Conservation (phyloP, 768 basidiomycete species). For the Tephrocybe sp. region DNA sequence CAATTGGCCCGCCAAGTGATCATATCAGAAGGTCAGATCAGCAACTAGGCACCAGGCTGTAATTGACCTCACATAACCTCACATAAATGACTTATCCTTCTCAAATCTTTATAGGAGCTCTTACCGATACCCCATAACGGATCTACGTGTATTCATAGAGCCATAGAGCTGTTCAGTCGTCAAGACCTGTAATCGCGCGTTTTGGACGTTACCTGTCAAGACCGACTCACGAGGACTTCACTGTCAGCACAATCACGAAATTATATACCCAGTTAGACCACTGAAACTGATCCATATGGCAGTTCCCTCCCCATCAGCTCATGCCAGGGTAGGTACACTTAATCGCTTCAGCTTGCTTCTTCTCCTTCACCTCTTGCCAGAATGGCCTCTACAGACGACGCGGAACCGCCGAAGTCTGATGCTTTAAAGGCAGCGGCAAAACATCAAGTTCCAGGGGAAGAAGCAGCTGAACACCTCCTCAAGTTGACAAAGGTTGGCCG, state of each 20-base stretch:
- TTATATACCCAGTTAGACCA: constrained; percentile 8
- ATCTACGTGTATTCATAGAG: too few species aligned
- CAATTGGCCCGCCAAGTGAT: too few species aligned
- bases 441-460: background rate
- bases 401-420: background rate
- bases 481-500: constrained; percentile 14
- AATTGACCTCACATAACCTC: too few species aligned
- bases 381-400: constrained; percentile 8
- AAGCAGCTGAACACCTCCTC: constrained; percentile 7
- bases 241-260: constrained; percentile 11
- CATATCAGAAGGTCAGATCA: too few species aligned
- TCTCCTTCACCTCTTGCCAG: background rate
- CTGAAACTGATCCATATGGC: constrained; percentile 15
- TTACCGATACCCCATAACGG: too few species aligned
- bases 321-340: constrained; percentile 1
- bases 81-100: too few species aligned
- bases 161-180: background rate
- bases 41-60: too few species aligned
- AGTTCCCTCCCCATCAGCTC: constrained; percentile 5
- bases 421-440: background rate
- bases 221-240: constrained; percentile 3
- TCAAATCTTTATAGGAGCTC: too few species aligned
- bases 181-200: too few species aligned
- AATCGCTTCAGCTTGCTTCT: background rate
- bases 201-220: constrained; percentile 1